Conservation (phyloP, 2,329 filamentous ascomycete species). For the Epichloe baconii region DNA sequence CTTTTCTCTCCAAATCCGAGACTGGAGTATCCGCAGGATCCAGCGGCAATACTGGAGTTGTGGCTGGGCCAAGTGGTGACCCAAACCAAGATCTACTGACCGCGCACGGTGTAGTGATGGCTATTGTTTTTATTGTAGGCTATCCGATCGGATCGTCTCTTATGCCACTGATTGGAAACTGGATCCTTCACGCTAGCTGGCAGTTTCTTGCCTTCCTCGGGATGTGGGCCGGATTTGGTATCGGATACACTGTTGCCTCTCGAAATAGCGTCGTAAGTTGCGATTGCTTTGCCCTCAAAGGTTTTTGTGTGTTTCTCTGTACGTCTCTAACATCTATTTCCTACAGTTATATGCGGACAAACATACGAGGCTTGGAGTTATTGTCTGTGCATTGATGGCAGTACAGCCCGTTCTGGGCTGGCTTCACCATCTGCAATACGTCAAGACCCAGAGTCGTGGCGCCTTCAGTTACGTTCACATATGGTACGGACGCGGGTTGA, state of each 20-base stretch:
- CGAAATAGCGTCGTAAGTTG: conserved; percentile 28
- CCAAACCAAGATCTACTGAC: conserved; percentile 19
- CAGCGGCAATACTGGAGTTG: neutral
- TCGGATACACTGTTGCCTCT: conserved; percentile 37
- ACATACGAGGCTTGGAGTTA: conserved; percentile 44
- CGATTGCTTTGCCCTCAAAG: neutral
- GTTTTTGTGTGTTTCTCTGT: neutral
- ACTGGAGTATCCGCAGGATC: conserved; percentile 1
- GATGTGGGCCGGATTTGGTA: conserved; percentile 47
- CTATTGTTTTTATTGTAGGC: conserved; percentile 42
- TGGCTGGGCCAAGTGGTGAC: neutral
- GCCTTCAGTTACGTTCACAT: conserved; percentile 43
- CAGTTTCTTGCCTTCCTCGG: conserved; percentile 40
- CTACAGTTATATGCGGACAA: conserved; percentile 35
- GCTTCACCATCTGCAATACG: conserved; percentile 43
- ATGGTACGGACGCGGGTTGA: conserved; percentile 47
- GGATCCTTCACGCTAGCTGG: conserved; percentile 42
- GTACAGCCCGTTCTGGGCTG: conserved; percentile 46
- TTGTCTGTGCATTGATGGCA: conserved; percentile 38
- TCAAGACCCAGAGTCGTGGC: conserved; percentile 33
- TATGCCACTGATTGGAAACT: conserved; percentile 46
- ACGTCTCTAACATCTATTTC: neutral
- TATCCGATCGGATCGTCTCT: conserved; percentile 48
- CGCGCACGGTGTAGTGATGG: conserved; percentile 48
- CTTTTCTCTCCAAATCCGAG: conserved; percentile 25